phyloP scores from a whole-genome alignment of 164 flowering plant species.

The Magnolia sinica region DNA sequence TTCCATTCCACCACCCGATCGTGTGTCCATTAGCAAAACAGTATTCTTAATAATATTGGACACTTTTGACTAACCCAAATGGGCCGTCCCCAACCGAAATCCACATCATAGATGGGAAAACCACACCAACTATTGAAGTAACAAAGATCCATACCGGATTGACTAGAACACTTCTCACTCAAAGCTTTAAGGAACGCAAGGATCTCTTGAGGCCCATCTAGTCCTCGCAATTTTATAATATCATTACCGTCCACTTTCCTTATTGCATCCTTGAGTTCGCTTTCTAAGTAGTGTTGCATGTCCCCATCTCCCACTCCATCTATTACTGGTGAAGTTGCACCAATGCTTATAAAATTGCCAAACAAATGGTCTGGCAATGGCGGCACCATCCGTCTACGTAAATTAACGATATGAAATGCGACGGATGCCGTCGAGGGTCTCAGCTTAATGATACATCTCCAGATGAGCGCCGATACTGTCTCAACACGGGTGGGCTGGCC shows the following conservation, averaged over 20 bases:
- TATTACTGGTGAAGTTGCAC: no score
- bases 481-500: no score
- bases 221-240: neutral
- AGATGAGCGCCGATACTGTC: no score
- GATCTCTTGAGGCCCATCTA: neutral
- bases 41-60: conserved; percentile 12
- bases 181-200: neutral
- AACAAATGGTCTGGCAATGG: no score
- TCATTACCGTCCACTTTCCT: neutral
- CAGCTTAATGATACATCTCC: no score
- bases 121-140: neutral
- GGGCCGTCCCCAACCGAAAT: conserved; percentile 49
- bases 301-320: no score
- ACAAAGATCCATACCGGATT: neutral
- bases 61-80: conserved; percentile 25
- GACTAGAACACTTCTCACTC: neutral
- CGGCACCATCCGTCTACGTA: no score
- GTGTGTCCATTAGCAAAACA: conserved; percentile 21
- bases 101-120: neutral
- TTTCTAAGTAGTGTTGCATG: neutral
- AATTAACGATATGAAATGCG: no score
- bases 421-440: no score
- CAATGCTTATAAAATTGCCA: no score
- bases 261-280: neutral
- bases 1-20: conserved; percentile 32